Conservation (phyloP, 306 rosid species). For the Carpinus fangiana region DNA sequence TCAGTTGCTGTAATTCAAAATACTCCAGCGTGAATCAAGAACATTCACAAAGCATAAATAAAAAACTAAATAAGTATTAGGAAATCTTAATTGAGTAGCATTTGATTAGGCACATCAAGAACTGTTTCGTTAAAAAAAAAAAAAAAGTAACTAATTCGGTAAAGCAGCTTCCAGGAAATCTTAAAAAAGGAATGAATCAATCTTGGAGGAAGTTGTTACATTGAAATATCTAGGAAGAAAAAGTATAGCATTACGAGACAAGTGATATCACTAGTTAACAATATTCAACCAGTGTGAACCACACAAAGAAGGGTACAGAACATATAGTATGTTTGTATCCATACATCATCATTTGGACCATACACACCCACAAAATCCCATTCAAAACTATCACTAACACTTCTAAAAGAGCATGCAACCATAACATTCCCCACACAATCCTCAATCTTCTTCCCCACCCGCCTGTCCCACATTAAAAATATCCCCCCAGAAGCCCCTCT, state of each 20-base stretch:
- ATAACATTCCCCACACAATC: too few relatives aligned
- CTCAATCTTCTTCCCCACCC: too few relatives aligned
- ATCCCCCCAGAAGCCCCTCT: too few relatives aligned
- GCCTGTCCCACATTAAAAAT: too few relatives aligned
- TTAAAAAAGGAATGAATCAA: not conserved
- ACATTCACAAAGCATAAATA: constrained; percentile 13
- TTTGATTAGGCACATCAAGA: not conserved
- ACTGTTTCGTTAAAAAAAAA: not conserved
- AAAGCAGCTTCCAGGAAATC: constrained; percentile 12
- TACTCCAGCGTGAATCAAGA: constrained; percentile 33
- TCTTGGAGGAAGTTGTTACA: not conserved
- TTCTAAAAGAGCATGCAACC: too few relatives aligned
- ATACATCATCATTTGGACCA: not conserved
- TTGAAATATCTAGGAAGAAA: constrained; percentile 8
- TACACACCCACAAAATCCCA: too few relatives aligned
- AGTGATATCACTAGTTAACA: not conserved
- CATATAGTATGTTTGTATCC: not conserved
- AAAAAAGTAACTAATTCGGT: not conserved
- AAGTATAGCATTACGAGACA: constrained; percentile 1
- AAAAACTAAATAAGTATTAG: not conserved
- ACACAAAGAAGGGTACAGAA: not conserved
- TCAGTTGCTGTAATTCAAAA: constrained; percentile 67
- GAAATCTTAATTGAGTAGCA: constrained; percentile 24
- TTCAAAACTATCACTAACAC: too few relatives aligned
- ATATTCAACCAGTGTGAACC: not conserved